A percentile compares a stretch with the other conserved stretches of the same genome.
phyloP scores from a whole-genome alignment of 805 yeast genomes.

The Teunomyces stri region DNA sequence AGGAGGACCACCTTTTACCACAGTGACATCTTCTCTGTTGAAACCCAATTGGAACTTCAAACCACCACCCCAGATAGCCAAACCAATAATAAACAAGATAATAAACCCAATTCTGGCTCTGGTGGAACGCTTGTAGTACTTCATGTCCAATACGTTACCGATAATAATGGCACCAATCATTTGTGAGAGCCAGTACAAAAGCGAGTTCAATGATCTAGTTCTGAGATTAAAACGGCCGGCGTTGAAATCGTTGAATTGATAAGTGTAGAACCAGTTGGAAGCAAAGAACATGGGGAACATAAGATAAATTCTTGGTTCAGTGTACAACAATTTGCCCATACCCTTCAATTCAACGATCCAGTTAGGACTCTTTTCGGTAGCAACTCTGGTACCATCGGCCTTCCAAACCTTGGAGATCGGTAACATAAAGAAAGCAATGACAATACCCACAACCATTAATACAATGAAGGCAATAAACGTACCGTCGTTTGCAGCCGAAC shows the following conservation, averaged over 20 bases:
- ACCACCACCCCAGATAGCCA: slow-evolving; percentile 62
- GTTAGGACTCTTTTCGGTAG: slow-evolving; percentile 43
- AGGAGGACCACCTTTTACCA: slow-evolving; percentile 2
- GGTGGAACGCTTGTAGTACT: slow-evolving; percentile 36
- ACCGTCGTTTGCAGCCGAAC: slow-evolving; percentile 40
- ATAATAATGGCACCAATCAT: slow-evolving; percentile 54
- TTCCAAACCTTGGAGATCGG: slow-evolving; percentile 50
- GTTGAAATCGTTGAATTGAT: slow-evolving; percentile 59
- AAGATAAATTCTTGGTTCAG: slow-evolving; percentile 45
- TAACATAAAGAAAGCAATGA: slow-evolving; percentile 45
- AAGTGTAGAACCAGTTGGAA: slow-evolving; percentile 66
- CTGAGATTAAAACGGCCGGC: slow-evolving; percentile 55
- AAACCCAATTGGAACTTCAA: slow-evolving; percentile 43
- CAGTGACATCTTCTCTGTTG: slow-evolving; percentile 35
- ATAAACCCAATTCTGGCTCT: slow-evolving; percentile 48
- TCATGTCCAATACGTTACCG: slow-evolving; percentile 49
- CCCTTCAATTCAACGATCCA: slow-evolving; percentile 45
- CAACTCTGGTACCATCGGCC: slow-evolving; percentile 49
- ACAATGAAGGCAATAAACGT: slow-evolving; percentile 55
- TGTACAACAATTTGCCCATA: slow-evolving; percentile 34
- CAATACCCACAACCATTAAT: slow-evolving; percentile 47
- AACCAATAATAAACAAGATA: slow-evolving; percentile 36
- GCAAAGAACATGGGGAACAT: slow-evolving; percentile 62
- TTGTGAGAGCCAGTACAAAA: slow-evolving; percentile 60
- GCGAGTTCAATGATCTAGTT: slow-evolving; percentile 59